Evolutionary conservation across 371 early-diverging fungal species (phyloP).

Genomic region (Mucor lusitanicus): DNA sequence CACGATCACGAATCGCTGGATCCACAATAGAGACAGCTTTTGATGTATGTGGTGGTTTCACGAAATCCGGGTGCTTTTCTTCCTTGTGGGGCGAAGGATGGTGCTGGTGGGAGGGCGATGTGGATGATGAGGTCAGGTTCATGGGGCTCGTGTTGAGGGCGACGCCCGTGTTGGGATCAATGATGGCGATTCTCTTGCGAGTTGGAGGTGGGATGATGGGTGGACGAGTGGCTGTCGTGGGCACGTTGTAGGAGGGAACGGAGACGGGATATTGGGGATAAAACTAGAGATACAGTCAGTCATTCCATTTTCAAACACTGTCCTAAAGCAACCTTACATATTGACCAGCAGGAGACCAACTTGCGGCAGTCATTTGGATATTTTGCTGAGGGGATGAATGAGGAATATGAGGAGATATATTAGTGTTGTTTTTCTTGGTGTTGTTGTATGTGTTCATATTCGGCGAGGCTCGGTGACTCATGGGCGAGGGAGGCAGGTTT

Average conservation of each 20-base stretch:
- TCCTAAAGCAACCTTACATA: conserved; percentile 26
- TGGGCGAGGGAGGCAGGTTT: conserved; percentile 33
- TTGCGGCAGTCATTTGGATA: conserved; percentile 11
- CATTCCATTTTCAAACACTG: neutral
- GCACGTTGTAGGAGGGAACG: conserved; percentile 10
- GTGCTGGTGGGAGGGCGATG: conserved; percentile 8
- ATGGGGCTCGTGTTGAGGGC: conserved; percentile 42
- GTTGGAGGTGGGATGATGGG: conserved; percentile 45
- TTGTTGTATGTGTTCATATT: conserved; percentile 13
- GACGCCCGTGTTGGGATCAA: conserved; percentile 72
- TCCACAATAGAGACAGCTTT: conserved; percentile 67
- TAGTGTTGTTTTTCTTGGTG: conserved; percentile 13
- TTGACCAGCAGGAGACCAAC: conserved; percentile 16
- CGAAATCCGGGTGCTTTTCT: conserved; percentile 29
- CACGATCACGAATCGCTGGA: conserved; percentile 47
- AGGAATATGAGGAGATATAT: conserved; percentile 18
- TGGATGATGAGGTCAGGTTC: conserved; percentile 24
- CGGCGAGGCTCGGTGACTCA: conserved; percentile 31
- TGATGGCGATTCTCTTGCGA: conserved; percentile 65
- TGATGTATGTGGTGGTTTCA: conserved; percentile 34
- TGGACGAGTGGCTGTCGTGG: conserved; percentile 1
- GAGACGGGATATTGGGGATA: conserved; percentile 20
- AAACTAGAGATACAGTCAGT: conserved; percentile 3
- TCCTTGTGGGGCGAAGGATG: conserved; percentile 11
- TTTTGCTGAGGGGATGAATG: conserved; percentile 37